A percentile compares a stretch with the other conserved stretches of the same genome.
Conservation (phyloP, 331 rosid species). For the Stylosanthes scabra region DNA sequence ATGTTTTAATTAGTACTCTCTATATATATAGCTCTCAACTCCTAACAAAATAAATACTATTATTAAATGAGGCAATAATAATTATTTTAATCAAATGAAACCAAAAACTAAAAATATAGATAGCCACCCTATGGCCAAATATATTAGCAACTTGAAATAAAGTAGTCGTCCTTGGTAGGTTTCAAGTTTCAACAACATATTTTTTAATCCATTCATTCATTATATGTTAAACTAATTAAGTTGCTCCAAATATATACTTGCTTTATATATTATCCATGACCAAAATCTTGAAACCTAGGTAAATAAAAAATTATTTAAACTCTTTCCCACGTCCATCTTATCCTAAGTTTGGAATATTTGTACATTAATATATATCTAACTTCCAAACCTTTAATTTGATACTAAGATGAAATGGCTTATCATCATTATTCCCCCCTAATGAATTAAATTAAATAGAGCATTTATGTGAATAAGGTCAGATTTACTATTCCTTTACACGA, state of each 20-base stretch:
- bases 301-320: too few relatives aligned
- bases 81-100: neutral
- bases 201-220: neutral
- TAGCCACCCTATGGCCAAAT: neutral
- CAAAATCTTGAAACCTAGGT: too few relatives aligned
- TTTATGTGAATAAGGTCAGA: neutral
- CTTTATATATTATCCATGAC: too few relatives aligned
- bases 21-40: conserved; percentile 12
- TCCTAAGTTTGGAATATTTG: too few relatives aligned
- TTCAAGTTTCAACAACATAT: too few relatives aligned
- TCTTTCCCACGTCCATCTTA: too few relatives aligned
- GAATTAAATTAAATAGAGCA: neutral
- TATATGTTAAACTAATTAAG: too few relatives aligned
- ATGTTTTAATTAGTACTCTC: neutral
- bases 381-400: neutral
- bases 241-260: too few relatives aligned
- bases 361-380: too few relatives aligned
- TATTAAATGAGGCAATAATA: neutral
- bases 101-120: neutral
- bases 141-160: neutral
- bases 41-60: neutral
- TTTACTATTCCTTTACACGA: neutral
- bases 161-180: conserved; percentile 30
- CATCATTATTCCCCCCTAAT: neutral
- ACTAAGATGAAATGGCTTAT: neutral